Evolutionary conservation across 2,329 filamentous ascomycete species (phyloP), one percentile per base, ranked within the genome.

Genomic region (Drechslerella coelobrocha): DNA sequence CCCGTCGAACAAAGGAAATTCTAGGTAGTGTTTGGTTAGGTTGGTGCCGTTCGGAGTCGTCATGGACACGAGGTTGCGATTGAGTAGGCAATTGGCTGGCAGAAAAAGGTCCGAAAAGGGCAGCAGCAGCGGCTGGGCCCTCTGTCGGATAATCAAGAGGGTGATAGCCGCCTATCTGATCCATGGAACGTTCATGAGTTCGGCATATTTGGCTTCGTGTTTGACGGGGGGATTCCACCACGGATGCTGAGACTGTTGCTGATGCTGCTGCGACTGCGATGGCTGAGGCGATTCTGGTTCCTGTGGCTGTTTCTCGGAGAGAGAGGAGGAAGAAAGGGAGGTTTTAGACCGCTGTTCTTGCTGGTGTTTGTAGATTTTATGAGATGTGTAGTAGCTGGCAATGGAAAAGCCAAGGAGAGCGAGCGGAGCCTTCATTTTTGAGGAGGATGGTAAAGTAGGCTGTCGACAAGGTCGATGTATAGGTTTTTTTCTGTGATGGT

Each of bases 181-280:
- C 66, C 66, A 71, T 10, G 66, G 66, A 3, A 71, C 59, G 31
- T 63, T 59, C 45, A 71, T 71, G 37, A 71, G 39, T 17, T 71
- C 66, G n/a, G 66, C 66, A 41, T 71, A 71, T 55, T 71, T 71
- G 8, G 66, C 66, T 55, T 71, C 66, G 34, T 71, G 53, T 24
- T 45, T 51, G 27, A 71, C 59, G 17, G 66, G 66, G 9, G 66
- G 66, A 24, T 71, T 71, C 66, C 66, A 71, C 66, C 66, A 71
- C 8, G 66, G 66, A 23, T 71, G 24, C 31, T 63, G 47, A 1
- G 31, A 47, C 48, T 50, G 17, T 12, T 53, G 19, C 26, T 41
- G 21, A 3, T 37, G 29, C 24, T 55, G 21, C 6, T 8, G 45
- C 5, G 37, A 41, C n/a, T 14, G 21, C 14, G 41, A 23, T 7